A percentile compares a stretch with the other conserved stretches of the same genome.
Evolutionary conservation across 352 stramenopile species (phyloP).

Genomic region (Phytophthora palmivora): DNA sequence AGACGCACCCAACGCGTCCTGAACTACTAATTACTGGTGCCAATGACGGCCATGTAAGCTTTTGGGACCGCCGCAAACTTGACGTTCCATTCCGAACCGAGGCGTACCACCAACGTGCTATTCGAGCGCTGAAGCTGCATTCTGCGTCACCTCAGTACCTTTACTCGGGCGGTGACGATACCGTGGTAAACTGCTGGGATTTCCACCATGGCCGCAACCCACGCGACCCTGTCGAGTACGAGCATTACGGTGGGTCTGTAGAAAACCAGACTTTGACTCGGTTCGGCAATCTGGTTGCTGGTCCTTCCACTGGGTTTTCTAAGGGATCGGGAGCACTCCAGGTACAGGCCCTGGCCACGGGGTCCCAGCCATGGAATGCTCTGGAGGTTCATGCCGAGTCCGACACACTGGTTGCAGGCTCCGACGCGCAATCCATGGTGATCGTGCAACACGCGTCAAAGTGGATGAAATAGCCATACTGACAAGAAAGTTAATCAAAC

Average conservation of each 20-base stretch:
- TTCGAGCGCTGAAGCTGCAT: conserved; percentile 78
- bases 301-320: conserved; percentile 19
- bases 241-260: conserved; percentile 31
- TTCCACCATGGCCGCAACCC: conserved; percentile 64
- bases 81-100: conserved; percentile 72
- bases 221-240: conserved; percentile 69
- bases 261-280: conserved; percentile 15
- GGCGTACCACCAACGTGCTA: conserved; percentile 63
- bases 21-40: conserved; percentile 79
- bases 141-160: conserved; percentile 64
- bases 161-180: conserved; percentile 72
- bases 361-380: conserved; percentile 69
- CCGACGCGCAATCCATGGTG: conserved; percentile 77
- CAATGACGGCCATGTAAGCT: conserved; percentile 67
- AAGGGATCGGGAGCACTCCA: conserved; percentile 35
- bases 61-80: conserved; percentile 83
- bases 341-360: conserved; percentile 46
- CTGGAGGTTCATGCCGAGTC: conserved; percentile 76
- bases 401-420: conserved; percentile 77
- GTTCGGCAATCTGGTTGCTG: conserved; percentile 13
- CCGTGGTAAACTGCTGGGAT: conserved; percentile 72
- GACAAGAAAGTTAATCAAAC: conserved; percentile 22
- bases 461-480: conserved; percentile 29
- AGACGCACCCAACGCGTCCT: conserved; percentile 79
- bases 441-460: conserved; percentile 72